Conservation (phyloP, 1,284 basidiomycete genomes). For the Cutaneotrichosporon cavernicola region DNA sequence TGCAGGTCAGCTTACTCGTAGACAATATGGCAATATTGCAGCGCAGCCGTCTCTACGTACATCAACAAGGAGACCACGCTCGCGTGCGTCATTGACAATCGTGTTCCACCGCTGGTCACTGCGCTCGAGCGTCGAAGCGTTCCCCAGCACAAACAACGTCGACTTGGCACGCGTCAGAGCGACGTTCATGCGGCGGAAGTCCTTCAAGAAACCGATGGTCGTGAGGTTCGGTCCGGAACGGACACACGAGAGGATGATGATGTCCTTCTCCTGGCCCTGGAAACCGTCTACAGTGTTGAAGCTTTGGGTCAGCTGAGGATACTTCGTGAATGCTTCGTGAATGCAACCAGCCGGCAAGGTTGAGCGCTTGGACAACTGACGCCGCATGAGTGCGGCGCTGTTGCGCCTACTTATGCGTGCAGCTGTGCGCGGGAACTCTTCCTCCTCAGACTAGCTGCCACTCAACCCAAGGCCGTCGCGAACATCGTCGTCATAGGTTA, state of each 20-base stretch:
- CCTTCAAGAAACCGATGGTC: slow-evolving; percentile 81
- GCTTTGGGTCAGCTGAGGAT: slow-evolving; percentile 29
- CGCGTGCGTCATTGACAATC: slow-evolving; percentile 73
- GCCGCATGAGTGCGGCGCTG: slow-evolving; percentile 7
- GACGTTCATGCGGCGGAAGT: slow-evolving; percentile 91
- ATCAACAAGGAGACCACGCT: slow-evolving; percentile 52
- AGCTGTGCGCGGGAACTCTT: slow-evolving; percentile 37
- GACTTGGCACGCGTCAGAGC: slow-evolving; percentile 93
- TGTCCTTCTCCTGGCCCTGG: slow-evolving; percentile 95
- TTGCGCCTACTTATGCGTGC: slow-evolving; percentile 28
- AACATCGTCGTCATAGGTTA: slow-evolving; percentile 12
- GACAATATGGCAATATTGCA: not conserved
- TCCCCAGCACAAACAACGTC: slow-evolving; percentile 89
- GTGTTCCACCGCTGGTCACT: slow-evolving; percentile 76
- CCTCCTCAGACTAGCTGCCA: slow-evolving; percentile 45
- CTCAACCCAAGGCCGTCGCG: slow-evolving; percentile 32
- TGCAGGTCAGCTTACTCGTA: not conserved
- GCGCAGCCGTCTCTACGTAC: slow-evolving; percentile 39
- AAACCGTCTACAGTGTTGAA: slow-evolving; percentile 99
- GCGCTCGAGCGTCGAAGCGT: slow-evolving; percentile 79
- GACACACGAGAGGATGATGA: slow-evolving; percentile 93
- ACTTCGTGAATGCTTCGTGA: not conserved
- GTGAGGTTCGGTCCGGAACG: slow-evolving; percentile 78
- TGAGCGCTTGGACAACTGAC: slow-evolving; percentile 18
- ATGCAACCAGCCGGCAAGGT: slow-evolving; percentile 16